These are phyloP conservation scores for Pistacia atlantica DNA, from an alignment of 345 rosid species.

Conservation along the genomic window DNA sequence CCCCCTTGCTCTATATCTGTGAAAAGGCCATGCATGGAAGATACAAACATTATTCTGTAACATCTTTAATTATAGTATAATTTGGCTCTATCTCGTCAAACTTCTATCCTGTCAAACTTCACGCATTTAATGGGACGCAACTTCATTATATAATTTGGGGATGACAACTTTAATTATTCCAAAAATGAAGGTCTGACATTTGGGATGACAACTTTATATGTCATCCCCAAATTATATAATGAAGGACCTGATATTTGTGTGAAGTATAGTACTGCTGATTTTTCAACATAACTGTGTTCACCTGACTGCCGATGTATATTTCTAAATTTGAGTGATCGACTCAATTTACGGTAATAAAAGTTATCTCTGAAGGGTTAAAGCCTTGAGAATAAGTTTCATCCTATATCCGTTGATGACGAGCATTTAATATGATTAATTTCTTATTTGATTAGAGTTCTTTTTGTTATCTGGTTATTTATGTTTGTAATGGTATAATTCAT, in stretches of 20 bases:
- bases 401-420: neutral
- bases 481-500: conserved; percentile 3
- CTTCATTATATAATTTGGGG: too few relatives aligned
- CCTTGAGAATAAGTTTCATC: neutral
- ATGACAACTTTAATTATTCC: too few relatives aligned
- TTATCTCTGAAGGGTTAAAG: conserved; percentile 1
- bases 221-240: too few relatives aligned
- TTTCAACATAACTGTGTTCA: neutral
- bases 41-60: too few relatives aligned
- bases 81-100: too few relatives aligned
- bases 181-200: too few relatives aligned
- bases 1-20: fast-evolving
- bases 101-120: fast-evolving
- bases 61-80: too few relatives aligned
- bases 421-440: conserved; percentile 1
- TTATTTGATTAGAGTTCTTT: neutral
- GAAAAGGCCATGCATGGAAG: too few relatives aligned
- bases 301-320: neutral
- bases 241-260: neutral
- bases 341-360: too few relatives aligned
- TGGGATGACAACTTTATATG: too few relatives aligned
- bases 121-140: too few relatives aligned
- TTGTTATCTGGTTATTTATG: neutral
- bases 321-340: too few relatives aligned
- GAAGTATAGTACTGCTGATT: neutral